Evolutionary conservation across 768 basidiomycete genomes (phyloP).

Genomic region (Boletus eberwhitei): DNA sequence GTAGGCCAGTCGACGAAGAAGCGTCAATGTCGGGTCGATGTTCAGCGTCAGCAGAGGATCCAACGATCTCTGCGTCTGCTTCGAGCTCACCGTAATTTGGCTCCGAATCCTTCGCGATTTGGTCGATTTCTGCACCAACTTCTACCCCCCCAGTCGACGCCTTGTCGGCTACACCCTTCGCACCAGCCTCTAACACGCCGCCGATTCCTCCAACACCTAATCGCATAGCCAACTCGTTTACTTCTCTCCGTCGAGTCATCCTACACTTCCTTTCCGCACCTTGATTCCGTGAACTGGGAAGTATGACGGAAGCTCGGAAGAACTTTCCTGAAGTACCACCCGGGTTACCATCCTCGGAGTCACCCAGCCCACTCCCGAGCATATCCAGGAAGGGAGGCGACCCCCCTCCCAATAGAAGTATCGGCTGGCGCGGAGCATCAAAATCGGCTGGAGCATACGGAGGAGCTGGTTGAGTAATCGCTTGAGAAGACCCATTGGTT

Average conservation of each 20-base stretch:
- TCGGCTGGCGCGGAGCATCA: slow-evolving; percentile 24
- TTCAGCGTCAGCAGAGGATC: slow-evolving; percentile 15
- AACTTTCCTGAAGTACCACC: slow-evolving; percentile 35
- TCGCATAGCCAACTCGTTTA: slow-evolving; percentile 80
- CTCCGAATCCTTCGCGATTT: slow-evolving; percentile 1
- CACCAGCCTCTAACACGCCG: slow-evolving; percentile 48
- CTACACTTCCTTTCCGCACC: slow-evolving; percentile 54
- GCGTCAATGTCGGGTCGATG: neutral
- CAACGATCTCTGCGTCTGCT: slow-evolving; percentile 15
- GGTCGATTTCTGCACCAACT: neutral
- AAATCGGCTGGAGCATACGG: slow-evolving; percentile 22
- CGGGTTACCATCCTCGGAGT: slow-evolving; percentile 15
- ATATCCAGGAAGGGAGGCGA: slow-evolving; percentile 26
- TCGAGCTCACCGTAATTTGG: slow-evolving; percentile 14
- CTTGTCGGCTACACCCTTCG: neutral
- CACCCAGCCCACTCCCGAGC: slow-evolving; percentile 15
- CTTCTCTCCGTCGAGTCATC: slow-evolving; percentile 61
- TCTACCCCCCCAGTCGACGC: neutral
- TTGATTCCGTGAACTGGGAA: slow-evolving; percentile 58
- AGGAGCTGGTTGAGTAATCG: slow-evolving; percentile 25
- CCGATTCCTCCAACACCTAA: slow-evolving; percentile 79
- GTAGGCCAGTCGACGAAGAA: slow-evolving; percentile 1
- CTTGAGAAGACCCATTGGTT: slow-evolving; percentile 8
- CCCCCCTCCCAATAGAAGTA: slow-evolving; percentile 24
- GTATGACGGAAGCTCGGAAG: slow-evolving; percentile 68